Conservation (phyloP, 2,329 filamentous ascomycete genomes). For the Phialophora tarda region DNA sequence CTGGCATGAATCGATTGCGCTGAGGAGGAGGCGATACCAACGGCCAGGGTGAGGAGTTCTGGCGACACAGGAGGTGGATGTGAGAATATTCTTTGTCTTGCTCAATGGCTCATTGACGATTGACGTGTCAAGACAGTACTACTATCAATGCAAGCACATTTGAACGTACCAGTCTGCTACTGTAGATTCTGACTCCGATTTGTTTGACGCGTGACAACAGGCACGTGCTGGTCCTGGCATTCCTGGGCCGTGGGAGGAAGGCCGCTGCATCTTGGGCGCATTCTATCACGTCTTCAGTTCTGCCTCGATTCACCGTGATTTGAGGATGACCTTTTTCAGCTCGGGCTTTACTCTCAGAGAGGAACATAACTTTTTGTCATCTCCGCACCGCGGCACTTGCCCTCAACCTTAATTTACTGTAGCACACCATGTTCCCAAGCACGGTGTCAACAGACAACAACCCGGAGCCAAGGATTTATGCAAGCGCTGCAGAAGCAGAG, state of each 20-base stretch:
- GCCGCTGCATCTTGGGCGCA: neutral
- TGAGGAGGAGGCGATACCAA: neutral
- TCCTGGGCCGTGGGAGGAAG: neutral
- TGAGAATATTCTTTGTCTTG: slow-evolving; percentile 13
- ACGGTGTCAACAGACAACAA: neutral
- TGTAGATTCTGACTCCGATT: neutral
- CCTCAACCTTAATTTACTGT: neutral
- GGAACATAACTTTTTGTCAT: neutral
- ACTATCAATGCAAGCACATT: slow-evolving; percentile 17
- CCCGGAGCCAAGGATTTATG: neutral
- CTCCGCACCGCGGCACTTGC: neutral
- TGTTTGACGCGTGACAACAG: neutral
- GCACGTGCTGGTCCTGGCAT: neutral
- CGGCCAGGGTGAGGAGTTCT: neutral
- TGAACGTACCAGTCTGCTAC: neutral
- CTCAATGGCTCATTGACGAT: slow-evolving; percentile 9
- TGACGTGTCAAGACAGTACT: slow-evolving; percentile 4
- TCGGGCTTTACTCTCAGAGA: neutral
- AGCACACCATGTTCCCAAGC: neutral
- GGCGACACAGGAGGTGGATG: neutral
- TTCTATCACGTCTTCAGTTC: neutral
- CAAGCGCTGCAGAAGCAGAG: neutral
- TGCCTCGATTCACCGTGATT: neutral
- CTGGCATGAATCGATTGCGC: slow-evolving; percentile 13
- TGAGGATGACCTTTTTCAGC: neutral